Conservation (phyloP, 2,329 filamentous ascomycete species). For the Nemania sp. region DNA sequence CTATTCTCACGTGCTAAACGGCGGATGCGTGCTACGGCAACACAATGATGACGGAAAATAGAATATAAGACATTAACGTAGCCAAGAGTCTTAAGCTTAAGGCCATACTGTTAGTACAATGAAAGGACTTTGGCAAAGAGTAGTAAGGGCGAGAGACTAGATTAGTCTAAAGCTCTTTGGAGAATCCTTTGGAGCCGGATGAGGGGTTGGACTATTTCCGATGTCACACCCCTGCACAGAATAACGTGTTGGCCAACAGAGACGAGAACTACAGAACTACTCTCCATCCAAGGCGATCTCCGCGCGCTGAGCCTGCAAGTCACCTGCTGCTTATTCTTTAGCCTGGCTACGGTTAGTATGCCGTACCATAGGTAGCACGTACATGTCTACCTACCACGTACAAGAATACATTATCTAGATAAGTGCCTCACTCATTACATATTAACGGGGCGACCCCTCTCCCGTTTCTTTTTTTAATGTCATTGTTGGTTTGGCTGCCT, state of each 20-base stretch:
- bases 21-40: conserved; percentile 11
- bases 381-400: background rate
- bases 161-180: background rate
- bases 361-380: background rate
- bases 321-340: conserved; percentile 23
- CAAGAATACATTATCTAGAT: background rate
- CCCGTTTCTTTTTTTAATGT: background rate
- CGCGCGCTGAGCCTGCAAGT: conserved; percentile 27
- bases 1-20: conserved; percentile 20
- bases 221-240: conserved; percentile 18
- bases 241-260: conserved; percentile 6
- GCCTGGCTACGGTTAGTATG: background rate
- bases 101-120: background rate
- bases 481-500: background rate
- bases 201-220: conserved; percentile 6
- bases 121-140: background rate
- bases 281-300: conserved; percentile 19
- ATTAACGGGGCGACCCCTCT: conserved; percentile 6
- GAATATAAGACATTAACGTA: background rate
- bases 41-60: background rate
- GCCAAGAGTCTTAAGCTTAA: background rate
- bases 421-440: conserved; percentile 13
- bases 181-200: conserved; percentile 9
- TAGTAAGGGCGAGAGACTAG: background rate
- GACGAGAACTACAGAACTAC: background rate